phyloP scores from a whole-genome alignment of 2,329 filamentous ascomycete genomes.

The Colletotrichum caudatum region DNA sequence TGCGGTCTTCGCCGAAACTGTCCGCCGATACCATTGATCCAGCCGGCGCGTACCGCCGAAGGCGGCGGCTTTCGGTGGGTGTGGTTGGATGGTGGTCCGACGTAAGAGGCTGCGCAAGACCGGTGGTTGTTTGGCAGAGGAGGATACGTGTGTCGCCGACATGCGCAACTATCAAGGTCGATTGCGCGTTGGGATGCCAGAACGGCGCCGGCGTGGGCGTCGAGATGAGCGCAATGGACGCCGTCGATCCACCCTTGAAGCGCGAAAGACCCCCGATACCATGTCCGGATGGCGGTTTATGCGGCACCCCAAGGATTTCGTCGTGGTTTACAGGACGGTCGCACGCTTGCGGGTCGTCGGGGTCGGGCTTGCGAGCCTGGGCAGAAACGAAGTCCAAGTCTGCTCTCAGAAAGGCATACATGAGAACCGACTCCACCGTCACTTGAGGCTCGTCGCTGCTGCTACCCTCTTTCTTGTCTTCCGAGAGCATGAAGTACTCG shows the following conservation, averaged over 20 bases:
- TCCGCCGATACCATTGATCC: conserved; percentile 85
- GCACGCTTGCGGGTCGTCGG: conserved; percentile 75
- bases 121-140: conserved; percentile 87
- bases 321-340: conserved; percentile 87
- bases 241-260: conserved; percentile 95
- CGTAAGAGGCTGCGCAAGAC: conserved; percentile 83
- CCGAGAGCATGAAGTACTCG: conserved; percentile 72
- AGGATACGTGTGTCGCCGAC: conserved; percentile 94
- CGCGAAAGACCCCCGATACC: conserved; percentile 79
- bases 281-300: conserved; percentile 65
- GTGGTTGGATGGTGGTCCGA: conserved; percentile 93
- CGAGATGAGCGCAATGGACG: conserved; percentile 88
- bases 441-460: conserved; percentile 55
- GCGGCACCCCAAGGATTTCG: conserved; percentile 79
- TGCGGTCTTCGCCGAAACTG: conserved; percentile 96
- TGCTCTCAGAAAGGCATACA: conserved; percentile 92
- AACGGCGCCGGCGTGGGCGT: conserved; percentile 93
- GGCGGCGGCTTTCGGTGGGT: conserved; percentile 82
- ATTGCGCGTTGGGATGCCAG: conserved; percentile 91
- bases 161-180: conserved; percentile 87
- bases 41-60: conserved; percentile 83
- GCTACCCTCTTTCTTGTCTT: conserved; percentile 38
- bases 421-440: conserved; percentile 81
- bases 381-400: conserved; percentile 95
- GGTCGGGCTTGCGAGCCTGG: conserved; percentile 84